phyloP scores from a whole-genome alignment of 202 grass and related monocot species.

The Alloteropsis angusta region DNA sequence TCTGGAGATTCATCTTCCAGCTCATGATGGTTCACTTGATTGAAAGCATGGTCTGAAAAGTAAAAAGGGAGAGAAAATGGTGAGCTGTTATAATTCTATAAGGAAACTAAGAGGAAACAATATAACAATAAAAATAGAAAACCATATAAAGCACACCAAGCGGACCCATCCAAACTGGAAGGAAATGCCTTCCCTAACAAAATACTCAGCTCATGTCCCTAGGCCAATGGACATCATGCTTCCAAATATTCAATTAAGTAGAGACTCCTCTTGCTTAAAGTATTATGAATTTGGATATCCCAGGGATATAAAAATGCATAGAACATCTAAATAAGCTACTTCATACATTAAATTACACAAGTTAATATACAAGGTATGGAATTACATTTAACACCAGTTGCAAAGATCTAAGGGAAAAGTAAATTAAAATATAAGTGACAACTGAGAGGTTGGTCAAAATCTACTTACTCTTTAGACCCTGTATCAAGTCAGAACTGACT shows the following conservation, averaged over 20 bases:
- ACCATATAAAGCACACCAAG: background rate
- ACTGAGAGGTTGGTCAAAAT: background rate
- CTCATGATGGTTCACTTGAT: slow-evolving; percentile 25
- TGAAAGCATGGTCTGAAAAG: slow-evolving; percentile 42
- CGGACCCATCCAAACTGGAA: background rate
- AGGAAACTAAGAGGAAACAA: background rate
- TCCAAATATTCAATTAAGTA: slow-evolving; percentile 11
- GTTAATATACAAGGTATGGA: background rate
- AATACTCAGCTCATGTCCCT: background rate
- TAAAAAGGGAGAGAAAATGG: background rate
- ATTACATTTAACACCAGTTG: slow-evolving; percentile 21
- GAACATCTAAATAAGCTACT: background rate
- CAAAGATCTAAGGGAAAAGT: slow-evolving; percentile 1
- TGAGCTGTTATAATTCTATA: background rate
- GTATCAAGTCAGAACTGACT: slow-evolving; percentile 63
- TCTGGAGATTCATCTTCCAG: slow-evolving; percentile 50
- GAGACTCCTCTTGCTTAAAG: background rate
- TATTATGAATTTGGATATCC: background rate
- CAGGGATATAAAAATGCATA: background rate
- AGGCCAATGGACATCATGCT: background rate
- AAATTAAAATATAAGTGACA: background rate
- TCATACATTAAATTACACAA: background rate
- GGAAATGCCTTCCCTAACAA: background rate
- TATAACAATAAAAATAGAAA: background rate
- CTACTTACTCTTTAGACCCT: slow-evolving; percentile 77